These are phyloP conservation scores for Hysterium pulicare DNA, from an alignment of 2,329 filamentous ascomycete genomes.

Conservation along the genomic window DNA sequence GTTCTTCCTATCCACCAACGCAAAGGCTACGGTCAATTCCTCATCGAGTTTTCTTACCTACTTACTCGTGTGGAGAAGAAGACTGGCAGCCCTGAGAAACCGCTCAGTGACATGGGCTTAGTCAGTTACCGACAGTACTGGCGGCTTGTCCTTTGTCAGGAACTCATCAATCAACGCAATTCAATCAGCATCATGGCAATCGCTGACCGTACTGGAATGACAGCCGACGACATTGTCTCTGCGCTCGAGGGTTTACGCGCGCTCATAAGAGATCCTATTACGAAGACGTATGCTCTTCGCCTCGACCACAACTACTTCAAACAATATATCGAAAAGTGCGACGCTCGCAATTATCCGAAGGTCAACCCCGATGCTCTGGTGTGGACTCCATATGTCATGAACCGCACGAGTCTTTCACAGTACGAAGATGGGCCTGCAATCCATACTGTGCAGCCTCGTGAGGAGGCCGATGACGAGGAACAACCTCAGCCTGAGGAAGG, in stretches of 20 bases:
- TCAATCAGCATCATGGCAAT: constrained; percentile 61
- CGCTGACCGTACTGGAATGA: constrained; percentile 90
- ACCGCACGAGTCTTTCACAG: constrained; percentile 73
- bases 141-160: constrained; percentile 82
- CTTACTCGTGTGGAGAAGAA: constrained; percentile 90
- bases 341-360: constrained; percentile 81
- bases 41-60: constrained; percentile 98
- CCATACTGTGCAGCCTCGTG: constrained; percentile 82
- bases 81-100: constrained; percentile 94
- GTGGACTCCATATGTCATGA: constrained; percentile 98
- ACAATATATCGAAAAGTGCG: constrained; percentile 85
- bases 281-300: constrained; percentile 83
- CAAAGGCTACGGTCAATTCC: constrained; percentile 91
- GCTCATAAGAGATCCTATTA: constrained; percentile 83
- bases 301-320: constrained; percentile 82
- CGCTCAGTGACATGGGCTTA: constrained; percentile 93
- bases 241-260: constrained; percentile 87
- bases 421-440: constrained; percentile 79
- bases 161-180: constrained; percentile 64
- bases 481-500: constrained; percentile 42
- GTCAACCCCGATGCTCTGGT: constrained; percentile 77
- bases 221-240: constrained; percentile 91
- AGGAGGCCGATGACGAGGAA: constrained; percentile 59
- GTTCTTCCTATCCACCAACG: constrained; percentile 95
- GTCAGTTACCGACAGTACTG: constrained; percentile 98